Percentiles rank a stretch among this genome's conserved stretches.
These are phyloP conservation scores for Sinapis alba DNA, from an alignment of 441 rosid species.

Conservation along the genomic window DNA sequence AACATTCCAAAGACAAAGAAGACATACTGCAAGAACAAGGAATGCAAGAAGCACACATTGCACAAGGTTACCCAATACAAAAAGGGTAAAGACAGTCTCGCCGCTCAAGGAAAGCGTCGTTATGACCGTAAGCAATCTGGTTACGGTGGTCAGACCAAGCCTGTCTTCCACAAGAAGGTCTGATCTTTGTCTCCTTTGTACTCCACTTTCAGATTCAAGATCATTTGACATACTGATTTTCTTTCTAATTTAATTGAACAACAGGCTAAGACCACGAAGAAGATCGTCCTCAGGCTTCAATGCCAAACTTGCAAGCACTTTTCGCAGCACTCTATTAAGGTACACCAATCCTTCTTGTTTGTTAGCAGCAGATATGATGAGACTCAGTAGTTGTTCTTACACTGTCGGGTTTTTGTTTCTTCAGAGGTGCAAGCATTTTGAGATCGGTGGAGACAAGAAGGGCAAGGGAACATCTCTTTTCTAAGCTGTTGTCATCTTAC, in stretches of 20 bases:
- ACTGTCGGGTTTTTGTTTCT: not conserved
- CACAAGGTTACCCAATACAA: constrained; percentile 81
- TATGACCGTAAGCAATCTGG: constrained; percentile 76
- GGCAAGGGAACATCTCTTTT: constrained; percentile 72
- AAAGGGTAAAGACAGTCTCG: constrained; percentile 72
- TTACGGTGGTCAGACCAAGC: constrained; percentile 75
- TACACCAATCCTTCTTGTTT: not conserved
- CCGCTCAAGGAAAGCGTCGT: constrained; percentile 73
- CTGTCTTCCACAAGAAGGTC: constrained; percentile 67
- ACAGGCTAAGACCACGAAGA: constrained; percentile 71
- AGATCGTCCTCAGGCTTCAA: constrained; percentile 71
- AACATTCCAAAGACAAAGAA: constrained; percentile 79
- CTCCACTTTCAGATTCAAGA: not conserved
- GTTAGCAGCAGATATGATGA: not conserved
- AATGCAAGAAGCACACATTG: constrained; percentile 74
- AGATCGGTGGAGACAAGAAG: constrained; percentile 74
- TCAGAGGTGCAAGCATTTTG: constrained; percentile 72
- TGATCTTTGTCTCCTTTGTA: not conserved
- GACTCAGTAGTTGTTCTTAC: not conserved
- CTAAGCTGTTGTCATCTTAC: constrained; percentile 24
- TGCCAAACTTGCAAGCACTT: constrained; percentile 70
- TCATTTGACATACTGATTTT: not conserved
- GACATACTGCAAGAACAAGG: constrained; percentile 74
- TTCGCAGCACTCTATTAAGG: constrained; percentile 63
- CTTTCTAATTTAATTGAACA: not conserved